A percentile compares a stretch with the other conserved stretches of the same genome.
Evolutionary conservation across 2,329 filamentous ascomycete species (phyloP).

Genomic region (Bipolaris oryzae): DNA sequence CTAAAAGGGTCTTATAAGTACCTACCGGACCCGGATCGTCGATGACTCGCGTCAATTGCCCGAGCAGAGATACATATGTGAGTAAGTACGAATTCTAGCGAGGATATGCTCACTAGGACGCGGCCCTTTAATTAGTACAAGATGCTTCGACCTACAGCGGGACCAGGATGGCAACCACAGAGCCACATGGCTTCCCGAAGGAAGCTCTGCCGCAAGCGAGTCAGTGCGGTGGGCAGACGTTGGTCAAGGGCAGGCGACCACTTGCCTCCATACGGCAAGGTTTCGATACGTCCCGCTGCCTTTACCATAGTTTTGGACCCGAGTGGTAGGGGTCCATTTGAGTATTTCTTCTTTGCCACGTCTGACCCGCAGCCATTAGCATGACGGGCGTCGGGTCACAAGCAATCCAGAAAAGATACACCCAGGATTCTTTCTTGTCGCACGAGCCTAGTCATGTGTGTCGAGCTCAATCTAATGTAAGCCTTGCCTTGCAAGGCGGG

Average conservation of each 20-base stretch:
- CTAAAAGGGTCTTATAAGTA: slow-evolving; percentile 10
- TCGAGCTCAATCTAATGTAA: slow-evolving; percentile 21
- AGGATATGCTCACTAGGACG: not conserved
- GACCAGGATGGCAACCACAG: slow-evolving; percentile 7
- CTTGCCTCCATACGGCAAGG: slow-evolving; percentile 36
- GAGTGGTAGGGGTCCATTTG: slow-evolving; percentile 23
- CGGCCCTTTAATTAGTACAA: not conserved
- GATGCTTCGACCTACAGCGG: not conserved
- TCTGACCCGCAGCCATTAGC: slow-evolving; percentile 34
- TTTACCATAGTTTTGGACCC: slow-evolving; percentile 26
- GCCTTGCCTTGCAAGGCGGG: slow-evolving; percentile 30
- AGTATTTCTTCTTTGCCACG: slow-evolving; percentile 25
- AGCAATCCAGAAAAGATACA: slow-evolving; percentile 23
- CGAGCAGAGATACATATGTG: not conserved
- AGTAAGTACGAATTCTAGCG: not conserved
- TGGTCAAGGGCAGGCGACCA: slow-evolving; percentile 14
- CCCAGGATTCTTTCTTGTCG: slow-evolving; percentile 25
- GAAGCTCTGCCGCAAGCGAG: slow-evolving; percentile 12
- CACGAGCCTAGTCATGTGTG: slow-evolving; percentile 22
- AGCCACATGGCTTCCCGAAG: slow-evolving; percentile 6
- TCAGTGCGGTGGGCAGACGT: slow-evolving; percentile 7
- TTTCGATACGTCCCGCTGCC: slow-evolving; percentile 28
- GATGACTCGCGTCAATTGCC: slow-evolving; percentile 5
- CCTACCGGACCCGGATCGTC: slow-evolving; percentile 14
- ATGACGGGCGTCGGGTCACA: slow-evolving; percentile 31